Conservation (phyloP, 305 asterid species). For the Fraxinus latifolia region DNA sequence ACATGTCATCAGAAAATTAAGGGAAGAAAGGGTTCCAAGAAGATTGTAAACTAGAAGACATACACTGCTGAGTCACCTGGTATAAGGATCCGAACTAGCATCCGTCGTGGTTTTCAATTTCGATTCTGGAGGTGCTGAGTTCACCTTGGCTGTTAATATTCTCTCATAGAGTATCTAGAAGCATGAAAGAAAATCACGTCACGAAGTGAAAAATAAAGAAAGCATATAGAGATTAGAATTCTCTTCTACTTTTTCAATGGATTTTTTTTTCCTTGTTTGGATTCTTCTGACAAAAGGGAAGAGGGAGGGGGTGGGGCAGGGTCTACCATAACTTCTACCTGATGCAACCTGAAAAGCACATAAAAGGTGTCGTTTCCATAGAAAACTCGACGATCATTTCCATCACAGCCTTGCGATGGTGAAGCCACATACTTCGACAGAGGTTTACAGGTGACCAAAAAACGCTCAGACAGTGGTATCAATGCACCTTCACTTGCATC, state of each 20-base stretch:
- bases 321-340: conserved; percentile 41
- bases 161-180: conserved; percentile 30
- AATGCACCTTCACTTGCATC: conserved; percentile 54
- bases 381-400: conserved; percentile 45
- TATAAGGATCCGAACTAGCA: conserved; percentile 29
- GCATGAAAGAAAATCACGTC: neutral
- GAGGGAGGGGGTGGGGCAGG: neutral
- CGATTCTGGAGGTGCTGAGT: conserved; percentile 25
- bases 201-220: neutral
- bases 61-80: conserved; percentile 25
- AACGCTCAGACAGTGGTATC: conserved; percentile 60
- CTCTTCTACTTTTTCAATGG: neutral
- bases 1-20: neutral
- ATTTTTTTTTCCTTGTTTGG: neutral
- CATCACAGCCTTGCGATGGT: conserved; percentile 36
- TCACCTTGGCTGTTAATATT: conserved; percentile 28
- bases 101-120: conserved; percentile 29
- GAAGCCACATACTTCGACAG: conserved; percentile 64
- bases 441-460: conserved; percentile 66
- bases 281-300: neutral
- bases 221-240: neutral
- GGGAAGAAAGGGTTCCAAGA: conserved; percentile 4
- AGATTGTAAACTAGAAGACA: neutral
- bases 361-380: conserved; percentile 87
- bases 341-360: conserved; percentile 90